Base-by-base conservation (phyloP, 805 yeast genomes). In the Saccharomycopsis oosterbeekiorum region DNA sequence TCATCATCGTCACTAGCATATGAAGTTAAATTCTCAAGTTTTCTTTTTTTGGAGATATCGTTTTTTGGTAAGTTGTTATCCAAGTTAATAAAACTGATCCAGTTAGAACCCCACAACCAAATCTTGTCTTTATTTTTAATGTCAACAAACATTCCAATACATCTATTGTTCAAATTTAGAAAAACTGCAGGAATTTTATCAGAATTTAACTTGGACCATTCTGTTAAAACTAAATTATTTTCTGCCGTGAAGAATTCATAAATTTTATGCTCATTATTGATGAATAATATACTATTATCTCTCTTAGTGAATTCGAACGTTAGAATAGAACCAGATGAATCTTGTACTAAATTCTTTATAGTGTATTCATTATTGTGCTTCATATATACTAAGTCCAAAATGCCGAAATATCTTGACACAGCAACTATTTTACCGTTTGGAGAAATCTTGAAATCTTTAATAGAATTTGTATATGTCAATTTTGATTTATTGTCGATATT, bases 101-200 rank as follows among this genome's bases (percentile, higher is more conserved):
- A 93, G 58, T 81, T 81, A 21, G 88, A 78, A 1, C 97, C 96
- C 82, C 89, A 91, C n/a, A 90, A 73, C 97, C 97, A 93, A 15
- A 87, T 74, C 60, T 82, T 77, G 40, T 74, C 68, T 1, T 73
- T 66, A 40, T 74, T 72, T 2, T 70, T 68, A 10, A 70, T 71
- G 59, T 83, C 84, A 15, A 71, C 69, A 69, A 88, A 89, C 12
- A 88, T 71, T 15, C 96, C 97, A 62, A 82, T 78, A 60, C 96
- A 85, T 67, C 86, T 84, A 61, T 88, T 93, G 17, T 80, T 80
- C 59, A 81, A 75, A 1, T 76, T 70, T 17, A 78, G 69, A 64
- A 87, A 84, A 64, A 83, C 83, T 42, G 76, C 76, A 1, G 98
- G 97, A 65, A 91, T 73, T 61, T 81, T 78, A 59, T 88, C 94